Base-by-base conservation (phyloP, 768 basidiomycete species). In the Tephrocybe sp. region DNA sequence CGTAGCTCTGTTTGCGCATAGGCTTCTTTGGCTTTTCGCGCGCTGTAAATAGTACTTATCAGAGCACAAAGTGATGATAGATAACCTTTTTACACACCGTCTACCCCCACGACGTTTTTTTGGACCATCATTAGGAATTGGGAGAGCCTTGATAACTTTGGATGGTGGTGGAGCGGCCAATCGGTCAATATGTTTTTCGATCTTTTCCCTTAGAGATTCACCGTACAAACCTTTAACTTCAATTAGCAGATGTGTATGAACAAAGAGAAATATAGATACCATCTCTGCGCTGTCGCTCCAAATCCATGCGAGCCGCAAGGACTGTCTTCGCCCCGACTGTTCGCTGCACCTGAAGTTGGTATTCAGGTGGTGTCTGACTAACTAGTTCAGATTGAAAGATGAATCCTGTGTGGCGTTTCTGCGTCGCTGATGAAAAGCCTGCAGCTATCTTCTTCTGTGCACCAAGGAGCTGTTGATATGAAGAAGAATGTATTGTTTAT, bases 1-100 rank as follows among this genome's bases (percentile, higher is more conserved):
- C 94, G 85, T 39, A 99, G 75, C 65, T 99, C 97, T 1, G 97
- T 98, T 69, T 93, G 90, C 4, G 93, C 94, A 62, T 95, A 95
- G 1, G 93, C 94, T 69, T 98, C 97, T 65, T 99, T 99, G n/a
- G 93, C 90, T 65, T 98, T 96, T 40, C 97, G 84, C 1, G 96
- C 97, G 7, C 95, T 97, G 56, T 5, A 47, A 12, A 26, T 22
- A 34, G 38, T 7, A 20, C 3, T 43, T n/a, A n/a, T 40, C 8
- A 49, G 47, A 43, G 26, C 46, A 9, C 31, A 31, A 53, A 41
- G 14, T 31, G 16, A 40, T 45, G 23, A 49, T 20, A 12, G 16
- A 48, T 17, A 10, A 68, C 17, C n/a, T 8, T 26, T 13, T 14
- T 22, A 6, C 79, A 41, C 49, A 92, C 93, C 94, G 84, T 74